phyloP scores from a whole-genome alignment of 768 basidiomycete genomes.

The Gloeophyllum trabeum region DNA sequence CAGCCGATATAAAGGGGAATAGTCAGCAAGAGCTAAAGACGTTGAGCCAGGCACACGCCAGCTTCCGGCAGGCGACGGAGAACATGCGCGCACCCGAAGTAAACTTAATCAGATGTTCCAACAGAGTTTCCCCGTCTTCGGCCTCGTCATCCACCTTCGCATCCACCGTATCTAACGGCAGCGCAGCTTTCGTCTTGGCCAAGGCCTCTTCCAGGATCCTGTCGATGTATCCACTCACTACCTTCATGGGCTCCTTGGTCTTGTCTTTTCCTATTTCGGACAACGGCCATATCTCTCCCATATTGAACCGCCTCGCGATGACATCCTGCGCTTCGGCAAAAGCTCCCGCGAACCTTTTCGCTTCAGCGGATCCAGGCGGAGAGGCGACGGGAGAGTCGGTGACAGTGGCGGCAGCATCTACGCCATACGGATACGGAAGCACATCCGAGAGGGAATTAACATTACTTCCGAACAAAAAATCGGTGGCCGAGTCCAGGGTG shows the following conservation, averaged over 20 bases:
- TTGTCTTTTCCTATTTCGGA: constrained; percentile 40
- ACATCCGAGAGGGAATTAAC: constrained; percentile 13
- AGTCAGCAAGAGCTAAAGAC: not conserved
- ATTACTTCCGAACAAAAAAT: constrained; percentile 19
- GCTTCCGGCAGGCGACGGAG: constrained; percentile 42
- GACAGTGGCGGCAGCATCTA: not conserved
- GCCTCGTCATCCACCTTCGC: constrained; percentile 10
- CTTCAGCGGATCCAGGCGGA: constrained; percentile 4
- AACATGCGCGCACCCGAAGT: constrained; percentile 23
- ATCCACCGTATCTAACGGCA: constrained; percentile 6
- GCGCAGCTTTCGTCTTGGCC: constrained; percentile 17
- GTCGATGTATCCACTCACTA: constrained; percentile 39
- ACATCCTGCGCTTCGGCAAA: constrained; percentile 37
- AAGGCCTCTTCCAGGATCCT: constrained; percentile 40
- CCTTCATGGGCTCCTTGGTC: constrained; percentile 29
- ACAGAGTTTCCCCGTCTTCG: constrained; percentile 16
- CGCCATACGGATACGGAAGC: constrained; percentile 8
- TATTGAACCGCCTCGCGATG: constrained; percentile 25
- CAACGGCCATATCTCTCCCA: constrained; percentile 38
- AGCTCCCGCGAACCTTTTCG: constrained; percentile 31
- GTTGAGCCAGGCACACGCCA: constrained; percentile 15
- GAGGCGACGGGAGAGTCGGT: constrained; percentile 2
- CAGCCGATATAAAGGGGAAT: not conserved
- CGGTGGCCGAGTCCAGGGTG: constrained; percentile 19
- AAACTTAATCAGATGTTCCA: constrained; percentile 11